These are phyloP conservation scores for Puya raimondii DNA, from an alignment of 176 grass and related monocot species.

Conservation along the genomic window DNA sequence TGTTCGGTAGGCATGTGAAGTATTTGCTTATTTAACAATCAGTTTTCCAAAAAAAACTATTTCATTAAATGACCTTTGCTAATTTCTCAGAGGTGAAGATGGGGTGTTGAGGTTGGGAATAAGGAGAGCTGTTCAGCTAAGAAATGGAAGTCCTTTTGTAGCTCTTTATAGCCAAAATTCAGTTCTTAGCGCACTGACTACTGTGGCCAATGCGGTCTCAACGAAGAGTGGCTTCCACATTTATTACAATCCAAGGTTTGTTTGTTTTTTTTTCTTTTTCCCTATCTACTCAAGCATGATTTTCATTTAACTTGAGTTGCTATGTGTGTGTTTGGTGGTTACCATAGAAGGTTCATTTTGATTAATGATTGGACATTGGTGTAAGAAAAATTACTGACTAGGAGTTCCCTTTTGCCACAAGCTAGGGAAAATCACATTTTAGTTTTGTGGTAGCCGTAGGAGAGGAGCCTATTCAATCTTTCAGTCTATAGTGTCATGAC, in stretches of 20 bases:
- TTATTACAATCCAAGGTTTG: slow-evolving; percentile 84
- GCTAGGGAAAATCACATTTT: too few relatives aligned
- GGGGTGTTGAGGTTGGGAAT: slow-evolving; percentile 79
- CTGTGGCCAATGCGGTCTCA: slow-evolving; percentile 41
- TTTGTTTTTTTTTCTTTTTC: slow-evolving; percentile 10
- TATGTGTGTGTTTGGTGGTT: slow-evolving; percentile 16
- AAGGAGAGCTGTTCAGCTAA: slow-evolving; percentile 74
- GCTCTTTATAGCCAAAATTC: slow-evolving; percentile 32
- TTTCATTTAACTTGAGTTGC: slow-evolving; percentile 1
- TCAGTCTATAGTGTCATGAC: neutral
- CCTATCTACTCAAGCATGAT: neutral
- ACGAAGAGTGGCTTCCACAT: slow-evolving; percentile 48
- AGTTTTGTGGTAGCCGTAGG: too few relatives aligned
- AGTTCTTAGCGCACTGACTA: slow-evolving; percentile 29
- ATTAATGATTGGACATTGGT: too few relatives aligned
- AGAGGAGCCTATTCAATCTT: neutral
- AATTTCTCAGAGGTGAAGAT: slow-evolving; percentile 57
- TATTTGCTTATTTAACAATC: slow-evolving; percentile 1
- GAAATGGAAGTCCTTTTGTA: slow-evolving; percentile 32
- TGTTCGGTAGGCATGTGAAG: slow-evolving; percentile 46
- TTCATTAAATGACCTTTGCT: slow-evolving; percentile 10
- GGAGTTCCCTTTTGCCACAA: too few relatives aligned
- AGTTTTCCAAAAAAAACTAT: neutral
- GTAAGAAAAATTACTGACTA: too few relatives aligned
- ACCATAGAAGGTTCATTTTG: neutral